Percentiles rank a stretch among this genome's conserved stretches.
phyloP scores from a whole-genome alignment of 2,329 filamentous ascomycete genomes.

The Pyricularia sp. region DNA sequence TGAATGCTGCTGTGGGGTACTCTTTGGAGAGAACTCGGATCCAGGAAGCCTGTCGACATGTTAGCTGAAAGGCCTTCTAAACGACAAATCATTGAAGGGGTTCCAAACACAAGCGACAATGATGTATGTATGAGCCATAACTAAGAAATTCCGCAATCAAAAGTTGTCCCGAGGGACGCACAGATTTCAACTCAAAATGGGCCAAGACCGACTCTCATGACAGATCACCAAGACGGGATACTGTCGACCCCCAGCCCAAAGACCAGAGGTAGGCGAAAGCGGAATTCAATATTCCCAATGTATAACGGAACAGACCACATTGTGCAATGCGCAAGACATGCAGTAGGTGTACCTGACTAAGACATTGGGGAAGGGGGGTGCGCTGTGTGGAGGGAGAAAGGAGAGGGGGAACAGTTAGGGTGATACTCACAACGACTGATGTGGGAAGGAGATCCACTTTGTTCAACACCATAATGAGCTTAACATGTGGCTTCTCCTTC shows the following conservation, averaged over 20 bases:
- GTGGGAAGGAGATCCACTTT: slow-evolving; percentile 92
- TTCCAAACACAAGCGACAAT: slow-evolving; percentile 17
- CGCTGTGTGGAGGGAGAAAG: slow-evolving; percentile 3
- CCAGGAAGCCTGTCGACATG: slow-evolving; percentile 68
- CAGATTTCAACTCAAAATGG: slow-evolving; percentile 96
- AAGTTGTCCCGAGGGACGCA: slow-evolving; percentile 45
- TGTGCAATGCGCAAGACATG: slow-evolving; percentile 32
- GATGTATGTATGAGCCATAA: slow-evolving; percentile 76
- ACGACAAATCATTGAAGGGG: slow-evolving; percentile 13
- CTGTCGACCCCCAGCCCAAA: slow-evolving; percentile 61
- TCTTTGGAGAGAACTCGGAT: slow-evolving; percentile 76
- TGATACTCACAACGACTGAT: slow-evolving; percentile 78
- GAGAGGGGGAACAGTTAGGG: slow-evolving; percentile 8
- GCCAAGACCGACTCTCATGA: slow-evolving; percentile 71
- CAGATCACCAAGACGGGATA: slow-evolving; percentile 82
- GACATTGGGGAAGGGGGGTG: slow-evolving; percentile 48
- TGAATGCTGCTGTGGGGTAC: slow-evolving; percentile 93
- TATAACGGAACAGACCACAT: slow-evolving; percentile 97
- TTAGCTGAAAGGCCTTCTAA: slow-evolving; percentile 15
- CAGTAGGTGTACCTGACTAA: slow-evolving; percentile 76
- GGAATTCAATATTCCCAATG: slow-evolving; percentile 84
- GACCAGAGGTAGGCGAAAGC: slow-evolving; percentile 56
- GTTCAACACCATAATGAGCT: slow-evolving; percentile 81
- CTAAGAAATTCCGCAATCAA: slow-evolving; percentile 84
- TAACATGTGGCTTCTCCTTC: slow-evolving; percentile 74